Evolutionary conservation across 495 filamentous ascomycete genomes (phyloP), one percentile per base, ranked within the genome.

Genomic region (Margaritispora aquatica): DNA sequence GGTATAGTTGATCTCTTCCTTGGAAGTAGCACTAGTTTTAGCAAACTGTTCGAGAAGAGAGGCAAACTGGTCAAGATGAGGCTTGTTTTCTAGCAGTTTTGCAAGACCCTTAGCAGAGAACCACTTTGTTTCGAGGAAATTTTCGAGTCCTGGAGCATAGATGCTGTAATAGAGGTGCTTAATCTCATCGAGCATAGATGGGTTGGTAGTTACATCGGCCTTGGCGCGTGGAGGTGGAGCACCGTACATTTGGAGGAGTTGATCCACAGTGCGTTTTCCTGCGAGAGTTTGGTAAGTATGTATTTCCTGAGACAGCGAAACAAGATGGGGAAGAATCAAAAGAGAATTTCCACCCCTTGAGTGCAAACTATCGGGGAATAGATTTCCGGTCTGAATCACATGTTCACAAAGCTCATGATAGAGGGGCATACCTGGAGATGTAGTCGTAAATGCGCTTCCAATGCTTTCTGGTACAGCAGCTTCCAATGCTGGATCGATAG

Each of bases 121-220:
- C 90, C 90, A 96, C 27, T 77, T 78, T n/a, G 90, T 87, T 64
- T 96, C 92, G 55, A 96, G 81, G 59, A 96, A 86, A 55, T 81
- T 82, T 64, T 89, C 83, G 34, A 96, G 83, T 23, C 88, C 90
- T 1, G 82, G 81, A 19, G 83, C 83, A 68, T 94, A 96, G 52
- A 89, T 84, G 48, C 85, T 84, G 57, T 81, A 75, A 71, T 89
- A 96, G 11, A 94, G 77, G 58, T 82, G 82, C 57, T 83, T 81
- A 55, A 92, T 84, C 70, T 96, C 86, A 59, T 88, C 83, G 29
- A 87, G 67, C 24, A 75, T 73, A 1, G 77, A 75, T 26, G 79
- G 70, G 34, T 85, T 75, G 15, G 80, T 72, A 23, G 62, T 36
- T 51, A 67, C 41, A 31, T 65, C 52, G 49, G 82, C 76, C 63